These are phyloP conservation scores for Candida pini DNA, from an alignment of 805 yeast genomes.

Conservation along the genomic window DNA sequence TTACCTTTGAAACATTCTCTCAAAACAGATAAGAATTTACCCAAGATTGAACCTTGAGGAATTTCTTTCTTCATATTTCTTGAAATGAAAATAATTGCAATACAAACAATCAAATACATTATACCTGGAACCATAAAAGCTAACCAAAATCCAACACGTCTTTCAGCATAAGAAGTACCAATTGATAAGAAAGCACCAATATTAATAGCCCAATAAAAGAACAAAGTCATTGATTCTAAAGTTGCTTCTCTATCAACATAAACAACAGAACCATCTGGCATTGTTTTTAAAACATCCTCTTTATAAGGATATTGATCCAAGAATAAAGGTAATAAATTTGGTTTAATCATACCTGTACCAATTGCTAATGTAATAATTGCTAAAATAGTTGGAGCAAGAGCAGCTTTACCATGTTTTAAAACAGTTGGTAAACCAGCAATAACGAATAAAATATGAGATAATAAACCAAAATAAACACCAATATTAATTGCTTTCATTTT, in stretches of 20 bases:
- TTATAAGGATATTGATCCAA: constrained; percentile 61
- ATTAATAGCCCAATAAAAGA: constrained; percentile 52
- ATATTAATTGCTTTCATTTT: constrained; percentile 43
- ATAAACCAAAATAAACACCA: constrained; percentile 41
- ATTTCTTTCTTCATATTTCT: constrained; percentile 29
- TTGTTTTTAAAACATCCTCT: constrained; percentile 51
- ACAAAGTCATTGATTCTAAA: constrained; percentile 34
- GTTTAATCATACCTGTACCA: constrained; percentile 52
- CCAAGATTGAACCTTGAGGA: constrained; percentile 44
- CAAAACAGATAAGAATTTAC: constrained; percentile 36
- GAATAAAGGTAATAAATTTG: constrained; percentile 44
- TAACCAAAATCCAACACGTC: constrained; percentile 49
- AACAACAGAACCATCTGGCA: constrained; percentile 61
- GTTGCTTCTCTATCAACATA: constrained; percentile 45
- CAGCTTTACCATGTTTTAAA: constrained; percentile 31
- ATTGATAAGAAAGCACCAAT: constrained; percentile 49
- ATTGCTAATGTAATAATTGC: constrained; percentile 34
- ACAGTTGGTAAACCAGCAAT: constrained; percentile 44
- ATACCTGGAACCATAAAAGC: constrained; percentile 52
- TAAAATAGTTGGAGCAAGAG: constrained; percentile 36
- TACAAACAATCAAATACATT: constrained; percentile 47
- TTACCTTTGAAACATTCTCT: constrained; percentile 37
- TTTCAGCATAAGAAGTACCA: constrained; percentile 47
- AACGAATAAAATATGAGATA: constrained; percentile 43
- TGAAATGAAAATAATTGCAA: constrained; percentile 35